phyloP scores from a whole-genome alignment of 371 early-diverging fungal genomes.

The Lichtheimia corymbifera region DNA sequence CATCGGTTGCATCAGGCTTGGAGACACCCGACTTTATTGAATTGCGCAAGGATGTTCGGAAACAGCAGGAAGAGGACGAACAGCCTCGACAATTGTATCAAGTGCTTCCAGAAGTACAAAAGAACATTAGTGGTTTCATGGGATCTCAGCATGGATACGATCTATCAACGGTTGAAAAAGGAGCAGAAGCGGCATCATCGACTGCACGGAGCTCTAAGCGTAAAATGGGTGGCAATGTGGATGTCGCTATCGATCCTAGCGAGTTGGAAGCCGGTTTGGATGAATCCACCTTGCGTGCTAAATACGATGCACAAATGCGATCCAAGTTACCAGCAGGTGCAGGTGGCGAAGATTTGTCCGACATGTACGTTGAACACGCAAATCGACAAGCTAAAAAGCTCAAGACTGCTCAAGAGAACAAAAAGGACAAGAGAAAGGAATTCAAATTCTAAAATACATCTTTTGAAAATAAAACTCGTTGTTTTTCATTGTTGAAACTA shows the following conservation, averaged over 20 bases:
- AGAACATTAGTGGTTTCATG: slow-evolving; percentile 87
- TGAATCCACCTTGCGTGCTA: slow-evolving; percentile 70
- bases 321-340: slow-evolving; percentile 42
- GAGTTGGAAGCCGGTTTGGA: slow-evolving; percentile 70
- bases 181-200: slow-evolving; percentile 20
- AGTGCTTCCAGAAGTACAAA: slow-evolving; percentile 83
- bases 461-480: too few species aligned
- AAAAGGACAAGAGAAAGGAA: slow-evolving; percentile 64
- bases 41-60: slow-evolving; percentile 76
- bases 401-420: slow-evolving; percentile 56
- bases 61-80: slow-evolving; percentile 51
- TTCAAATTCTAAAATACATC: slow-evolving; percentile 66
- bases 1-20: slow-evolving; percentile 79
- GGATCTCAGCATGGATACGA: slow-evolving; percentile 94
- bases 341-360: slow-evolving; percentile 74
- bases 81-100: slow-evolving; percentile 83
- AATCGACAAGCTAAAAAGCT: slow-evolving; percentile 68
- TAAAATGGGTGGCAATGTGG: slow-evolving; percentile 63
- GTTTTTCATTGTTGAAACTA: too few species aligned
- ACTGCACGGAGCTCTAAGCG: slow-evolving; percentile 41
- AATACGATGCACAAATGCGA: slow-evolving; percentile 70
- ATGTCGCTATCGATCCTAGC: slow-evolving; percentile 75
- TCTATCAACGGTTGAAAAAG: slow-evolving; percentile 49
- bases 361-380: slow-evolving; percentile 88
- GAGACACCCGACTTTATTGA: slow-evolving; percentile 94